Evolutionary conservation across 768 basidiomycete genomes (phyloP), one percentile per base, ranked within the genome.

Genomic region (Pleurotus ostreatus): DNA sequence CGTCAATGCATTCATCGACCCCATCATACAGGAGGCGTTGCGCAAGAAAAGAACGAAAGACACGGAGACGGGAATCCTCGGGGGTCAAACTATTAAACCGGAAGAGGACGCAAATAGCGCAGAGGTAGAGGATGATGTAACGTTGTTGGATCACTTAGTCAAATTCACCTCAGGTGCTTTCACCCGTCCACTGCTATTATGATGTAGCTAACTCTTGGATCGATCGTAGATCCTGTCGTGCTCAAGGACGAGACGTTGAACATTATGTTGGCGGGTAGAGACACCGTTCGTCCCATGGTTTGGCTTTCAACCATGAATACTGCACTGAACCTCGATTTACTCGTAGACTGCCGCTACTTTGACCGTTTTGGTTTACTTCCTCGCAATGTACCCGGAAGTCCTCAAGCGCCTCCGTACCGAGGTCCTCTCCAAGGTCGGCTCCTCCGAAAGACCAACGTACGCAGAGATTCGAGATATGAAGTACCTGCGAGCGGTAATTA

Each of bases 121-220:
- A 1, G 71, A 74, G 39, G 57, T 64, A 11, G 68, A 61, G 1
- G 79, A 82, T 12, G 74, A 74, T 4, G 75, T 71, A 43, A 82
- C 81, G 0, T 68, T 85, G 40, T 69, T 86, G 26, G 83, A 84
- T 59, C 78, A 84, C 66, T 66, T 86, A 45, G 78, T 84, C 30
- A 70, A 72, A 22, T 62, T 76, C 44, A 82, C 84, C 3, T 71
- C 71, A 15, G 77, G 78, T 67, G 64, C 67, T 75, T 59, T 4
- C 55, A 39, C 16, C 37, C 9, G 15, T 2, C n/a, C 8, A 25
- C 5, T 11, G 15, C 13, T 3, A 2, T 45, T 16, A 6, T 37
- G 3, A 15, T 56, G 9, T 45, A 23, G 7, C 2, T 3, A 23
- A 20, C 26, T 34, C 25, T 20, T 46, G 25, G 25, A 48, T 16